phyloP scores from a whole-genome alignment of 2,329 filamentous ascomycete genomes.

The Phaeosphaeriaceae sp. region DNA sequence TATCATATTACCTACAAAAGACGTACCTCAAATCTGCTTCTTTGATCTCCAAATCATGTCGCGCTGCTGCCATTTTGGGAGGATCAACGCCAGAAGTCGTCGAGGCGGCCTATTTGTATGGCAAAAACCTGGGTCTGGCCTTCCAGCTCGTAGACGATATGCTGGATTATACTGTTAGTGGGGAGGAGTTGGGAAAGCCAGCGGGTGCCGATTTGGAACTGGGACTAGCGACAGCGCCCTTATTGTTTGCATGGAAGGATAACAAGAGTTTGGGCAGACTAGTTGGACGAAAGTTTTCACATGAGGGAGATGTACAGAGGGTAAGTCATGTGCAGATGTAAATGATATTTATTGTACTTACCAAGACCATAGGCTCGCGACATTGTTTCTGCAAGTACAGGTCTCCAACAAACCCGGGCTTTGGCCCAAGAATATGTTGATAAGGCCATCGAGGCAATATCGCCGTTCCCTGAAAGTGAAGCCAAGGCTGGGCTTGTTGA shows the following conservation, averaged over 20 bases:
- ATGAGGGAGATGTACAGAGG: constrained; percentile 81
- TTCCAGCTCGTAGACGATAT: constrained; percentile 99
- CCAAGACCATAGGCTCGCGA: constrained; percentile 75
- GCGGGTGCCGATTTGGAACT: constrained; percentile 93
- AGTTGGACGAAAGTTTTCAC: constrained; percentile 88
- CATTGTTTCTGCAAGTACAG: constrained; percentile 81
- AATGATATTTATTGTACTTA: constrained; percentile 31
- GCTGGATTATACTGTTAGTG: constrained; percentile 92
- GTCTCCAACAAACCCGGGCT: constrained; percentile 88
- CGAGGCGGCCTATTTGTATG: constrained; percentile 89
- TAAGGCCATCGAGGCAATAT: constrained; percentile 84
- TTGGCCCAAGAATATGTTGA: constrained; percentile 90
- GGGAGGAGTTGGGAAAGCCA: constrained; percentile 87
- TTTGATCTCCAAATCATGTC: constrained; percentile 94
- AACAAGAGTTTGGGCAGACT: constrained; percentile 82
- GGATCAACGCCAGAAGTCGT: constrained; percentile 78
- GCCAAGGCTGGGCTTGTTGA: constrained; percentile 90
- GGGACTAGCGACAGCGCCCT: constrained; percentile 88
- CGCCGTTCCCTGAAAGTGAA: constrained; percentile 87
- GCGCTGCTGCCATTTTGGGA: constrained; percentile 85
- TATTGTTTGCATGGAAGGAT: constrained; percentile 94
- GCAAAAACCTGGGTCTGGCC: constrained; percentile 89
- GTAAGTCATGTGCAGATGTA: constrained; percentile 60
- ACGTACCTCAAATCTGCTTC: constrained; percentile 97
- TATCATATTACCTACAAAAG: constrained; percentile 95